A percentile compares a stretch with the other conserved stretches of the same genome.
Conservation (phyloP, 108 stramenopile genomes). For the Tribonema minus region DNA sequence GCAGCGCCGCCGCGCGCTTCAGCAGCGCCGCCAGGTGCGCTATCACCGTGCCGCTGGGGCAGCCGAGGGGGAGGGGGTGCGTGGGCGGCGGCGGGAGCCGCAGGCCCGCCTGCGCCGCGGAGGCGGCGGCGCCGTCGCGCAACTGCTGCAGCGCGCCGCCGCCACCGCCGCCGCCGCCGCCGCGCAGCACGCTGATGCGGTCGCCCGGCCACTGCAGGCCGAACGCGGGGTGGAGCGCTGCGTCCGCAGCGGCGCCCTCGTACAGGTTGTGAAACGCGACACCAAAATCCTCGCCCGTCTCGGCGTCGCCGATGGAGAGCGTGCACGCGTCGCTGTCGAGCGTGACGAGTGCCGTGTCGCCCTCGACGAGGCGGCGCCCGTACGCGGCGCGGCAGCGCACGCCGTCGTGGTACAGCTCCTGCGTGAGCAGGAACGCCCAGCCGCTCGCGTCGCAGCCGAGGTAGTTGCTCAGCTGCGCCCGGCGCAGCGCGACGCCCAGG, state of each 20-base stretch:
- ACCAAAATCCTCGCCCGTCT: slow-evolving; percentile 45
- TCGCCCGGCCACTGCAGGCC: too few species aligned
- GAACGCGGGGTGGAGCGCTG: slow-evolving; percentile 1
- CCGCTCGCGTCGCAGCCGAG: slow-evolving; percentile 55
- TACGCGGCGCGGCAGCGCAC: slow-evolving; percentile 43
- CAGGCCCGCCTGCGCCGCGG: not conserved
- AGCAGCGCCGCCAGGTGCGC: not conserved
- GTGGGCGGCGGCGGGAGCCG: not conserved
- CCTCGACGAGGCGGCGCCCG: slow-evolving; percentile 38
- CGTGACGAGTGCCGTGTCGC: slow-evolving; percentile 45
- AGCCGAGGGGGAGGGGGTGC: slow-evolving; percentile 26
- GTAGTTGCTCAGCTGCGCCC: slow-evolving; percentile 46
- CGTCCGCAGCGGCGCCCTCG: not conserved
- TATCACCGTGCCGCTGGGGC: slow-evolving; percentile 9
- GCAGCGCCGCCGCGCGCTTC: slow-evolving; percentile 6
- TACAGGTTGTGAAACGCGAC: slow-evolving; percentile 41
- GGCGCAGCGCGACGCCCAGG: slow-evolving; percentile 51
- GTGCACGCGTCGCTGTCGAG: slow-evolving; percentile 45
- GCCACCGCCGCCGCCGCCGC: not conserved
- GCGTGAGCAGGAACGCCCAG: slow-evolving; percentile 50
- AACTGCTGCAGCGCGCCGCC: slow-evolving; percentile 39
- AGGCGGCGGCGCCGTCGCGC: slow-evolving; percentile 42
- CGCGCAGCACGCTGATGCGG: not conserved
- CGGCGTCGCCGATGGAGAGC: slow-evolving; percentile 39
- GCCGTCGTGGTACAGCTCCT: slow-evolving; percentile 50